These are phyloP conservation scores for Apophysomyces elegans DNA, from an alignment of 371 early-diverging fungal species.

Conservation along the genomic window DNA sequence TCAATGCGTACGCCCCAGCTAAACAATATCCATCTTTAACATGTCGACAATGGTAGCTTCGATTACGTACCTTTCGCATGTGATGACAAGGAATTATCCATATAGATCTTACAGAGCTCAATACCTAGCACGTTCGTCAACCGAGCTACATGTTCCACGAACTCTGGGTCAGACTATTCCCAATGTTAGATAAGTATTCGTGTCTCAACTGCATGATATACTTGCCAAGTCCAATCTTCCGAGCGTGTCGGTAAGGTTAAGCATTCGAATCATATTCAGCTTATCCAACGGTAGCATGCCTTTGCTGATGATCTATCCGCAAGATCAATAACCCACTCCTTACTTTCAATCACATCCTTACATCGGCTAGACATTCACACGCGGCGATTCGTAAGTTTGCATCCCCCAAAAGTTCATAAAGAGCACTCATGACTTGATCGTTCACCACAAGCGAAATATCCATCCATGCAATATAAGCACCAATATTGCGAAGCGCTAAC, in stretches of 20 bases:
- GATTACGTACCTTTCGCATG: slow-evolving; percentile 42
- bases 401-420: slow-evolving; percentile 73
- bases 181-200: not conserved
- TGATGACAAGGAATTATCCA: slow-evolving; percentile 48
- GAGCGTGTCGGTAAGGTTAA: slow-evolving; percentile 74
- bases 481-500: slow-evolving; percentile 66
- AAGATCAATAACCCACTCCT: not conserved
- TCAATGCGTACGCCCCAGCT: slow-evolving; percentile 48
- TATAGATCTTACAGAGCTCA: slow-evolving; percentile 82
- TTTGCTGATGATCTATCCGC: slow-evolving; percentile 12
- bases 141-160: slow-evolving; percentile 83
- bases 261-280: slow-evolving; percentile 79
- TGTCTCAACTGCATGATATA: not conserved
- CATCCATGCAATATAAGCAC: slow-evolving; percentile 86
- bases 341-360: slow-evolving; percentile 14
- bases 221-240: slow-evolving; percentile 56
- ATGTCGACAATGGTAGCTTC: not conserved
- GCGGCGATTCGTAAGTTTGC: slow-evolving; percentile 72
- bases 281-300: slow-evolving; percentile 45
- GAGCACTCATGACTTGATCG: slow-evolving; percentile 76
- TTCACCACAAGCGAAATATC: slow-evolving; percentile 91
- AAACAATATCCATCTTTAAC: not conserved
- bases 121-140: slow-evolving; percentile 83
- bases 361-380: slow-evolving; percentile 80
- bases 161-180: slow-evolving; percentile 67